Conservation (phyloP, 129 eudicot species). For the Artemisia argyi region DNA sequence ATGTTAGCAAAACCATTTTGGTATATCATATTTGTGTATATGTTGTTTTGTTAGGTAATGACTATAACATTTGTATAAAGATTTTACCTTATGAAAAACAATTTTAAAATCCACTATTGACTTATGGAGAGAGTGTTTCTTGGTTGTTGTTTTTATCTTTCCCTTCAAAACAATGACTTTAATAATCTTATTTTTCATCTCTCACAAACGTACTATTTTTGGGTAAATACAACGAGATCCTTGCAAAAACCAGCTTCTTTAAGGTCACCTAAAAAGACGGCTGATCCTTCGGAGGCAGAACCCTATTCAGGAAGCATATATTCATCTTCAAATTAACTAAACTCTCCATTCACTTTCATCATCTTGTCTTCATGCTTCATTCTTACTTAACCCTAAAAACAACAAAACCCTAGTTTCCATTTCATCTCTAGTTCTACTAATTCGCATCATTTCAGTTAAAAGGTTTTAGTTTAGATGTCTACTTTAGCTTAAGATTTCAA, state of each 20-base stretch:
- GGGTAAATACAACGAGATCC: slow-evolving; percentile 32
- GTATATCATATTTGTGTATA: no score
- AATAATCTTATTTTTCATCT: slow-evolving; percentile 17
- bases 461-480: neutral
- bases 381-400: slow-evolving; percentile 40
- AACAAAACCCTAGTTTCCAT: slow-evolving; percentile 29
- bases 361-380: slow-evolving; percentile 44
- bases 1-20: no score
- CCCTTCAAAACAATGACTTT: neutral
- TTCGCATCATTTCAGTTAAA: neutral
- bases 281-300: slow-evolving; percentile 85
- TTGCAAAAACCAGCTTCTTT: slow-evolving; percentile 44
- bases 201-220: slow-evolving; percentile 23
- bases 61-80: no score
- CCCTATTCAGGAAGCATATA: slow-evolving; percentile 61
- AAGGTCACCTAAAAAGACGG: slow-evolving; percentile 90
- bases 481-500: slow-evolving; percentile 12
- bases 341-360: slow-evolving; percentile 28
- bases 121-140: slow-evolving; percentile 45
- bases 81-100: neutral
- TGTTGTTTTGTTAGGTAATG: no score
- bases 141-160: slow-evolving; percentile 38
- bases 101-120: slow-evolving; percentile 26
- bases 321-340: slow-evolving; percentile 53
- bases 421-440: slow-evolving; percentile 9